A percentile compares a stretch with the other conserved stretches of the same genome.
Evolutionary conservation across 257 asterid genomes (phyloP).

Genomic region (Scutellaria galericulata): DNA sequence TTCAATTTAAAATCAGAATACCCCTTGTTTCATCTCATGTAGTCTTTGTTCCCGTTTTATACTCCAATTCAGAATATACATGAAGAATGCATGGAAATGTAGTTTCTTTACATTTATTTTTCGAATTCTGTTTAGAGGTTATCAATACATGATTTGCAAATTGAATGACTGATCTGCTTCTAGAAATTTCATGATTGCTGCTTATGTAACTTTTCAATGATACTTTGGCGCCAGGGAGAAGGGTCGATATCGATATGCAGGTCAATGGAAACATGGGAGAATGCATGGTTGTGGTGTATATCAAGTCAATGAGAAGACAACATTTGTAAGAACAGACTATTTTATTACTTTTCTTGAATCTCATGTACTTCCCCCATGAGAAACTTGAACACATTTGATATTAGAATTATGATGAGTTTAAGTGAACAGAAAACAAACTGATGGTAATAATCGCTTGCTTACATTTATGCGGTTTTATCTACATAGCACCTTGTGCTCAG

Average conservation of each 20-base stretch:
- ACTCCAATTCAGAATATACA: constrained; percentile 1
- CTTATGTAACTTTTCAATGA: constrained; percentile 30
- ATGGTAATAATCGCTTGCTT: constrained; percentile 4
- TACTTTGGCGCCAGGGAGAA: constrained; percentile 70
- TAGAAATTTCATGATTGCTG: constrained; percentile 18
- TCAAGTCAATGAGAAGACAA: constrained; percentile 81
- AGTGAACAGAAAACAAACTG: neutral
- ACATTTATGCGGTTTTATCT: constrained; percentile 9
- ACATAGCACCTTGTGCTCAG: constrained; percentile 8
- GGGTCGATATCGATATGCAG: constrained; percentile 93
- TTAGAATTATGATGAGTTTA: neutral
- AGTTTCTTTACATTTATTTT: neutral
- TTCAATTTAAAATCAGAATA: constrained; percentile 15
- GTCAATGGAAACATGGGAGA: constrained; percentile 99
- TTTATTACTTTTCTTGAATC: constrained; percentile 33
- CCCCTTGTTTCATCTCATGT: neutral
- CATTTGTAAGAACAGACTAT: constrained; percentile 58
- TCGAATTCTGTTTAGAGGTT: neutral
- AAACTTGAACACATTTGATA: constrained; percentile 14
- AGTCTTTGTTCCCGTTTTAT: neutral
- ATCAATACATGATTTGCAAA: neutral
- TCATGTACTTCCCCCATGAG: constrained; percentile 5
- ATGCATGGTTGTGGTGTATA: constrained; percentile 98
- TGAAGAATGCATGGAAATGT: constrained; percentile 21
- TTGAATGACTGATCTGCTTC: neutral